These are phyloP conservation scores for Rhizophora mangle DNA, from an alignment of 345 rosid species.

Conservation along the genomic window DNA sequence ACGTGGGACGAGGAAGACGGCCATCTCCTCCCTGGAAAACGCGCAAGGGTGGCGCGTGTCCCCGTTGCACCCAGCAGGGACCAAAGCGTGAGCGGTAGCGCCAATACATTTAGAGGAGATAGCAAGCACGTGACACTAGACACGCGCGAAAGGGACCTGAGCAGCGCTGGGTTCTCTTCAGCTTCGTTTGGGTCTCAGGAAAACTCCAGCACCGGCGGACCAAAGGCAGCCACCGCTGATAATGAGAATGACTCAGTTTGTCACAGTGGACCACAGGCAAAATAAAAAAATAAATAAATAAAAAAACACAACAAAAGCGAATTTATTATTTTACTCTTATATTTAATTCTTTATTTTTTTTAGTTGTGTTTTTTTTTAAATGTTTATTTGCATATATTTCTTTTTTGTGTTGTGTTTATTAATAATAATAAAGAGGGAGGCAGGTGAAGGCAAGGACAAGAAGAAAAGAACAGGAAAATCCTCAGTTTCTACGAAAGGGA, in stretches of 20 bases:
- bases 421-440: constrained; percentile 26
- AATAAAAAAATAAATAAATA: background rate
- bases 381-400: background rate
- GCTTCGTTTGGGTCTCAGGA: constrained; percentile 59
- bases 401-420: background rate
- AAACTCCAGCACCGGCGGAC: constrained; percentile 41
- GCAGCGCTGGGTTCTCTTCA: constrained; percentile 41
- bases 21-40: constrained; percentile 14
- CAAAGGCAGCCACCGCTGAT: constrained; percentile 35
- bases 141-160: constrained; percentile 41
- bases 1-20: constrained; percentile 16
- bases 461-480: constrained; percentile 52
- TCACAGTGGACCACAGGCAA: constrained; percentile 55
- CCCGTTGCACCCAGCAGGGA: constrained; percentile 39
- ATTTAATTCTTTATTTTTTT: background rate
- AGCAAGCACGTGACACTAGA: constrained; percentile 49
- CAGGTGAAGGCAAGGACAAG: constrained; percentile 39
- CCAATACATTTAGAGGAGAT: constrained; percentile 41
- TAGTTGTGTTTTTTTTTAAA: too few relatives aligned
- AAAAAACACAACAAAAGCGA: too few relatives aligned
- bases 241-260: constrained; percentile 80
- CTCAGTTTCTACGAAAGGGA: constrained; percentile 66
- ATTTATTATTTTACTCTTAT: background rate
- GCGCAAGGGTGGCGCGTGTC: constrained; percentile 40
- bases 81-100: constrained; percentile 59